phyloP scores from a whole-genome alignment of 495 filamentous ascomycete species.

The Aspergillus carlsbadensis region DNA sequence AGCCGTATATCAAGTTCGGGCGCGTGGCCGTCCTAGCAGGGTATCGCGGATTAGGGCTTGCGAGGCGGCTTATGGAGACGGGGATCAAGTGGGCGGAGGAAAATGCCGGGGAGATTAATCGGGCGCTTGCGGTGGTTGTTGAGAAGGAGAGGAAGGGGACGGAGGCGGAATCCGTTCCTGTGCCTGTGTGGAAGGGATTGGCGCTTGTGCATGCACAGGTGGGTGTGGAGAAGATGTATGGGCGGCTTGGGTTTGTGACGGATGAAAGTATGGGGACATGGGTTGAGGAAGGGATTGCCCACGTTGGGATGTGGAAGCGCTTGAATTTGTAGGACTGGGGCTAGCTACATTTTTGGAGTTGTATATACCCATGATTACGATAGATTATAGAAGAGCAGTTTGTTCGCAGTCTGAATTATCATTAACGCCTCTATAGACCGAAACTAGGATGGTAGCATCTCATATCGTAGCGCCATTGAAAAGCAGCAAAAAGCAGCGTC shows the following conservation, averaged over 20 bases:
- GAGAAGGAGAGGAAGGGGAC: slow-evolving; percentile 40
- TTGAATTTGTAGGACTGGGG: slow-evolving; percentile 20
- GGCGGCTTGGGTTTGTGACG: slow-evolving; percentile 62
- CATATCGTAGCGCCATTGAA: slow-evolving; percentile 14
- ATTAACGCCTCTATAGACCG: slow-evolving; percentile 16
- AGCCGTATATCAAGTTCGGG: slow-evolving; percentile 59
- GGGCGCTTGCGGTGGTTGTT: slow-evolving; percentile 30
- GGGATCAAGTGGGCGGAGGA: slow-evolving; percentile 60
- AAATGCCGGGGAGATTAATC: slow-evolving; percentile 50
- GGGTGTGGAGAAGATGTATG: slow-evolving; percentile 58
- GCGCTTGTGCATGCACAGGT: slow-evolving; percentile 74
- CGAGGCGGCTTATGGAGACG: slow-evolving; percentile 55
- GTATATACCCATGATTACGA: background rate
- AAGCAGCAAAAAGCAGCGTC: slow-evolving; percentile 18
- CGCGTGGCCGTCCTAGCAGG: slow-evolving; percentile 10
- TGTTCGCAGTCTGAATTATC: background rate
- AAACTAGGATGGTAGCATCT: background rate
- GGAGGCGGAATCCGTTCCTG: slow-evolving; percentile 13
- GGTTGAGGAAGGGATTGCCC: slow-evolving; percentile 81
- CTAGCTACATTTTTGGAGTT: background rate
- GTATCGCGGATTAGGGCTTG: slow-evolving; percentile 16
- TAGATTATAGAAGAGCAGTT: background rate
- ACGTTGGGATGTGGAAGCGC: slow-evolving; percentile 74
- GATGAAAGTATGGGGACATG: slow-evolving; percentile 74
- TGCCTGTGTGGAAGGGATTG: slow-evolving; percentile 62